Conservation (phyloP, 1,284 basidiomycete species). For the Apiotrichum mycotoxinovorans region DNA sequence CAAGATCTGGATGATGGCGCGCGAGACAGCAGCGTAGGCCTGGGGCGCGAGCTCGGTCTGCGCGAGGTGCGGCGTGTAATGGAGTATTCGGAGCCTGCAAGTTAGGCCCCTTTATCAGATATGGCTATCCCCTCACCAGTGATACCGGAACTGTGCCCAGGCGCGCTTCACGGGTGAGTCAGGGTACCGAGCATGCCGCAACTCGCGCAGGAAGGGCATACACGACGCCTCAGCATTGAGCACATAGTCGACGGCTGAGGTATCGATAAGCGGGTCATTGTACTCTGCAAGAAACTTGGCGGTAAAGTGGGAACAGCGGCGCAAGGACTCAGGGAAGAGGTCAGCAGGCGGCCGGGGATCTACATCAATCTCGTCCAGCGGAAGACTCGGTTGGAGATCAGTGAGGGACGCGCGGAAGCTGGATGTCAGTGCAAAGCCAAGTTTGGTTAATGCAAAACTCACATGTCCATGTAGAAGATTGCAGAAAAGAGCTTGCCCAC, state of each 20-base stretch:
- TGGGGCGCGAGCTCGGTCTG: conserved; percentile 9
- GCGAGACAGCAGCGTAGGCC: conserved; percentile 15
- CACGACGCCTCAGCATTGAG: conserved; percentile 19
- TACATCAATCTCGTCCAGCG: conserved; percentile 26
- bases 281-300: conserved; percentile 21
- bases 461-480: conserved; percentile 30
- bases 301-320: conserved; percentile 13
- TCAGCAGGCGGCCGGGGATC: conserved; percentile 12
- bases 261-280: conserved; percentile 23
- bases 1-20: conserved; percentile 23
- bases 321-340: conserved; percentile 18
- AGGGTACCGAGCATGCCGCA: conserved; percentile 9
- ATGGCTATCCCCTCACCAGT: conserved; percentile 25
- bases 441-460: not conserved
- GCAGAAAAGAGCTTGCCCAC: conserved; percentile 23
- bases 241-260: conserved; percentile 20
- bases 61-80: conserved; percentile 20
- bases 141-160: conserved; percentile 27
- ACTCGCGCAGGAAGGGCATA: conserved; percentile 17
- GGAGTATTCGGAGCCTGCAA: conserved; percentile 25
- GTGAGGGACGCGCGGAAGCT: conserved; percentile 24
- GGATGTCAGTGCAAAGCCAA: not conserved
- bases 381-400: conserved; percentile 22
- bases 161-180: conserved; percentile 10
- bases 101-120: not conserved